Evolutionary conservation across 768 basidiomycete species (phyloP), one percentile per base, ranked within the genome.

Genomic region (Daedalea quercina): DNA sequence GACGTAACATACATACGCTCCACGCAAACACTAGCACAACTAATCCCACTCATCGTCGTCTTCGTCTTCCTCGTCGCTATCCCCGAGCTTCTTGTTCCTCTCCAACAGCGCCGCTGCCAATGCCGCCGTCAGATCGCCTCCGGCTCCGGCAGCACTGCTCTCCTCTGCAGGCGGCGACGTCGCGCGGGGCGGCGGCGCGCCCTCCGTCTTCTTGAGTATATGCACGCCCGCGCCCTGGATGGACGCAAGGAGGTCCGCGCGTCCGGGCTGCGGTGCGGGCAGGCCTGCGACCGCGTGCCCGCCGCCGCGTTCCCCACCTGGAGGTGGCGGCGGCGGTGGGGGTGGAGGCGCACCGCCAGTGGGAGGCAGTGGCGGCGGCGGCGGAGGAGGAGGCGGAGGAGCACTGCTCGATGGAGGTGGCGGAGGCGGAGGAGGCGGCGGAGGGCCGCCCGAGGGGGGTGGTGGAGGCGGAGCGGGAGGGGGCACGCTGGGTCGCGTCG

Each of bases 21-120:
- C 6, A 31, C 28, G 4, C 28, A 4, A 31, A 31, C 28, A 31
- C 4, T n/a, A 31, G 6, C 28, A 31, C 28, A 4, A 4, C 11
- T 57, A 65, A 43, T 67, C 64, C 65, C 65, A 67, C 33, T 67
- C 65, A 41, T 69, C 68, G 26, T 69, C 68, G 9, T 68, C 65
- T 2, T 69, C 65, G 4, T 67, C 69, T 25, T 69, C 69, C 6
- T 69, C 66, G 26, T 66, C 66, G 61, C 87, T 89, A 59, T 93
- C 90, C 1, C 88, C 92, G 59, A 95, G 71, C 63, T 89, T 85
- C 72, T 88, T 91, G 65, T 90, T 95, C 59, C 94, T 72, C 65
- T 86, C 81, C 60, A 84, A 70, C 56, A 97, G 68, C 1, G 93
- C 93, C 46, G 82, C 87, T 4, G 92, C 94, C 44, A 96, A 72